Percentiles rank a stretch among this genome's conserved stretches.
Conservation (phyloP, 2,329 filamentous ascomycete genomes). For the Seiridium unicorne region DNA sequence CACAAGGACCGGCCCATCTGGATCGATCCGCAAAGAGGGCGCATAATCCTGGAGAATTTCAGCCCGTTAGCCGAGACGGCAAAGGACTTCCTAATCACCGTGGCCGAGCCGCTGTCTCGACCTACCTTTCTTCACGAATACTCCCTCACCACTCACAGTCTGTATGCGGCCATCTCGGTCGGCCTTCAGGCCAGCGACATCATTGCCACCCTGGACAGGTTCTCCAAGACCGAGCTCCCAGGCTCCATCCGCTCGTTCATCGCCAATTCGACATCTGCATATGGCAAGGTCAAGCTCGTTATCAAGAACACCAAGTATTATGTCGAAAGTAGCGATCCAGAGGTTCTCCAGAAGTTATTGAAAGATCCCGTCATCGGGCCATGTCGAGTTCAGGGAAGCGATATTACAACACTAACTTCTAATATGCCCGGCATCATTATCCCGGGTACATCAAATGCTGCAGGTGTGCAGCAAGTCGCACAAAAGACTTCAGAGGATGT, state of each 20-base stretch:
- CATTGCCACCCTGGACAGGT: constrained; percentile 80
- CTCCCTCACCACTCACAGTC: constrained; percentile 82
- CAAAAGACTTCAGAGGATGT: constrained; percentile 43
- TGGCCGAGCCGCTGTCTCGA: constrained; percentile 88
- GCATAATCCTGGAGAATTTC: constrained; percentile 93
- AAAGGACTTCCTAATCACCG: constrained; percentile 93
- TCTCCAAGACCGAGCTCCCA: constrained; percentile 86
- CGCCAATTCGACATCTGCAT: constrained; percentile 77
- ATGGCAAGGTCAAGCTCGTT: constrained; percentile 94
- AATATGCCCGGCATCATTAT: constrained; percentile 88
- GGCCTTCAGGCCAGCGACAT: constrained; percentile 89
- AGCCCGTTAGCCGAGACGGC: constrained; percentile 82
- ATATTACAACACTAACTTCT: constrained; percentile 76
- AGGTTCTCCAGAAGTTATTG: constrained; percentile 82
- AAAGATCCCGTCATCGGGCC: constrained; percentile 80
- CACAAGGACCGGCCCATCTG: constrained; percentile 88
- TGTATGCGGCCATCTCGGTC: constrained; percentile 94
- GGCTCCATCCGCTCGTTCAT: constrained; percentile 80
- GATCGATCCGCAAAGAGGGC: constrained; percentile 84
- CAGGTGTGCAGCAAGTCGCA: constrained; percentile 71
- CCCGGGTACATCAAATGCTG: constrained; percentile 90
- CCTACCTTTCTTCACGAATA: constrained; percentile 94
- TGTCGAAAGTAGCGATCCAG: constrained; percentile 86
- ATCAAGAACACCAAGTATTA: constrained; percentile 93
- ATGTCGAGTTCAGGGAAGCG: constrained; percentile 69